phyloP scores from a whole-genome alignment of 768 basidiomycete species.

The Cyathus striatus region DNA sequence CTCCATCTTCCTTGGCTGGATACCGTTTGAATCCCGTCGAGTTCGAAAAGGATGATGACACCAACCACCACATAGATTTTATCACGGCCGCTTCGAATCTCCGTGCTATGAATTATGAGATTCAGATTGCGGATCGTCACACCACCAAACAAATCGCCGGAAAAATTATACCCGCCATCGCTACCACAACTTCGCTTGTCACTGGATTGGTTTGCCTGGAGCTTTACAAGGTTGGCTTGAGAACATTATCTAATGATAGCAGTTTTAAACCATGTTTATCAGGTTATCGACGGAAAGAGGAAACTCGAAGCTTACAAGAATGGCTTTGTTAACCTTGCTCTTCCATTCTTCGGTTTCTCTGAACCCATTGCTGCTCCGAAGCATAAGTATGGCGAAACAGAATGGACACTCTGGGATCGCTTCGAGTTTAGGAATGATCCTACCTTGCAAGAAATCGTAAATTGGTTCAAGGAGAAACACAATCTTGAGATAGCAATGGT shows the following conservation, averaged over 20 bases:
- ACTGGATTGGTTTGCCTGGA: constrained; percentile 96
- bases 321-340: constrained; percentile 94
- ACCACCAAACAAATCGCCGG: constrained; percentile 97
- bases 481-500: constrained; percentile 92
- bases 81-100: constrained; percentile 97
- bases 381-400: constrained; percentile 79
- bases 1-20: constrained; percentile 91
- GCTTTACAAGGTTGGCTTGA: constrained; percentile 77
- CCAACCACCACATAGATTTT: constrained; percentile 98
- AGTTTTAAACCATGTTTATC: too few relatives aligned
- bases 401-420: constrained; percentile 99
- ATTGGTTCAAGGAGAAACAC: constrained; percentile 81
- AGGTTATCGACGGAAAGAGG: constrained; percentile 95
- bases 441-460: constrained; percentile 77
- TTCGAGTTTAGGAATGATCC: constrained; percentile 91
- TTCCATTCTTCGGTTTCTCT: constrained; percentile 99
- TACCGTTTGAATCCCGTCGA: constrained; percentile 93
- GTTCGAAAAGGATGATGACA: constrained; percentile 99
- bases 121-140: constrained; percentile 82
- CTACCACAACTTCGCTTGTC: constrained; percentile 94
- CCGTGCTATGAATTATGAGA: constrained; percentile 92
- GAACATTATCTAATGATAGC: neutral
- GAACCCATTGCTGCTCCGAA: constrained; percentile 91
- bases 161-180: constrained; percentile 99
- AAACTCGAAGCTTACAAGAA: constrained; percentile 97